A percentile compares a stretch with the other conserved stretches of the same genome.
phyloP scores from a whole-genome alignment of 106 monocot genomes.

The Dioscorea zingiberensis region DNA sequence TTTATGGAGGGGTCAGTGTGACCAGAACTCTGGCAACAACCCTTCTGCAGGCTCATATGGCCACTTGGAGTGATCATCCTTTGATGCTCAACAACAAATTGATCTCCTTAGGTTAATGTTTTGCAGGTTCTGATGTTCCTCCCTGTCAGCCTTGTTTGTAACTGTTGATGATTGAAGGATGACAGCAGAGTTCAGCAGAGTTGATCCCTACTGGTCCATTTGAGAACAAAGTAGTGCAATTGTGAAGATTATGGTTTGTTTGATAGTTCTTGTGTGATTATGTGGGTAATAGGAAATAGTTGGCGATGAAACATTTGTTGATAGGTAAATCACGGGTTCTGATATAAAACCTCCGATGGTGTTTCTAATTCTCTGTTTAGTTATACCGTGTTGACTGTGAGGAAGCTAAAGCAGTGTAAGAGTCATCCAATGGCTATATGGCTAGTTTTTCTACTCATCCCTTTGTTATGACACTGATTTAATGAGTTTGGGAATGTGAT shows the following conservation, averaged over 20 bases:
- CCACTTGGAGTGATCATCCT: slow-evolving; percentile 37
- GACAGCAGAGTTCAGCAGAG: background rate
- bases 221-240: too few relatives aligned
- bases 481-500: too few relatives aligned
- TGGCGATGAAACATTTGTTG: too few relatives aligned
- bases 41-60: slow-evolving; percentile 51
- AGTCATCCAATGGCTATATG: slow-evolving; percentile 4
- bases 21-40: slow-evolving; percentile 43
- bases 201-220: too few relatives aligned
- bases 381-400: background rate
- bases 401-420: background rate
- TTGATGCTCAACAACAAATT: background rate
- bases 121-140: background rate
- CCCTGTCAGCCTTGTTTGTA: too few relatives aligned
- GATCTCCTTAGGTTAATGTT: background rate
- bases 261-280: too few relatives aligned
- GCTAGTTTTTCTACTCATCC: background rate
- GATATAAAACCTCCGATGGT: too few relatives aligned
- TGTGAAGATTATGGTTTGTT: too few relatives aligned
- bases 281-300: too few relatives aligned
- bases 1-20: slow-evolving; percentile 57
- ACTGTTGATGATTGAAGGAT: background rate
- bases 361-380: background rate
- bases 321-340: too few relatives aligned
- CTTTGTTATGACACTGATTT: too few relatives aligned